Conservation (phyloP, 2,329 filamentous ascomycete species). For the Pseudovirgaria hyperparasitica region DNA sequence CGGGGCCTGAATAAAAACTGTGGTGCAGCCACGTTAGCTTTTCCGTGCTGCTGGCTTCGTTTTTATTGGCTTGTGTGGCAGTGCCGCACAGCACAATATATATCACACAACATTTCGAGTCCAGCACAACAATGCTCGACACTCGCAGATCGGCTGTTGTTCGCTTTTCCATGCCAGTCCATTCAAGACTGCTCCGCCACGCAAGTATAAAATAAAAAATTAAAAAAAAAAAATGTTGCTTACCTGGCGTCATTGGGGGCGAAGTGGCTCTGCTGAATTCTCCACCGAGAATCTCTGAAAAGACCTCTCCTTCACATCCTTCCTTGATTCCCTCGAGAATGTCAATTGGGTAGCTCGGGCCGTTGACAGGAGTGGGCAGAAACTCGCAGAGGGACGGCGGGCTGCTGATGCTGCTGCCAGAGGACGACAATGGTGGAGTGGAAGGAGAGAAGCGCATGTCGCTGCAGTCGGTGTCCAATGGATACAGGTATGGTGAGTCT, state of each 20-base stretch:
- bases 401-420: slow-evolving; percentile 76
- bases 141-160: too few relatives aligned
- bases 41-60: too few relatives aligned
- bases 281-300: slow-evolving; percentile 57
- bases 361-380: slow-evolving; percentile 71
- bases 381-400: slow-evolving; percentile 62
- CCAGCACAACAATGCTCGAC: too few relatives aligned
- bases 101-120: too few relatives aligned
- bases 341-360: slow-evolving; percentile 51
- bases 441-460: slow-evolving; percentile 63
- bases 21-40: too few relatives aligned
- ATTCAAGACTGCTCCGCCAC: too few relatives aligned
- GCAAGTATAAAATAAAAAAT: slow-evolving; percentile 4
- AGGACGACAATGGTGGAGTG: slow-evolving; percentile 75
- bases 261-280: slow-evolving; percentile 70
- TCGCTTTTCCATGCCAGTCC: too few relatives aligned
- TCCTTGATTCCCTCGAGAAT: slow-evolving; percentile 33
- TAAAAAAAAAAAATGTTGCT: slow-evolving; percentile 27
- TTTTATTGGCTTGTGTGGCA: too few relatives aligned
- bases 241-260: slow-evolving; percentile 84
- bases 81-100: too few relatives aligned
- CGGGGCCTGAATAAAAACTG: slow-evolving; percentile 56
- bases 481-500: slow-evolving; percentile 38
- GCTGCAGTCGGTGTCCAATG: slow-evolving; percentile 63
- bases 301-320: slow-evolving; percentile 55